Conservation (phyloP, 352 stramenopile genomes). For the Pythium sukuiense region DNA sequence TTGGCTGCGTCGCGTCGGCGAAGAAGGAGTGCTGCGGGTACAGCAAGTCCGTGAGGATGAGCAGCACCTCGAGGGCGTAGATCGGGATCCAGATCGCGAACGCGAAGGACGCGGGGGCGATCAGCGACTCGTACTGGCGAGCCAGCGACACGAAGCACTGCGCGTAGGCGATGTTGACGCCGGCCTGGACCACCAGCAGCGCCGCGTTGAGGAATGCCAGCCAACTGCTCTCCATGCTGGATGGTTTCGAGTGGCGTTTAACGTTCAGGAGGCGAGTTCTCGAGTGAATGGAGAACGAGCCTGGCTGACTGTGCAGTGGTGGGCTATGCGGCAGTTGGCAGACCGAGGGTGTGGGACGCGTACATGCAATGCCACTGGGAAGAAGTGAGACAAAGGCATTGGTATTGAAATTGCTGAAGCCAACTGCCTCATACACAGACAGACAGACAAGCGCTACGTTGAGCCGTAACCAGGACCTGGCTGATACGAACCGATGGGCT, state of each 20-base stretch:
- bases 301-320: not conserved
- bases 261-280: slow-evolving; percentile 1
- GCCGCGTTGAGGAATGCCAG: slow-evolving; percentile 60
- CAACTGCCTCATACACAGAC: slow-evolving; percentile 14
- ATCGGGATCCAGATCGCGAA: slow-evolving; percentile 68
- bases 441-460: not conserved
- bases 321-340: slow-evolving; percentile 11
- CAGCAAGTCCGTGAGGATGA: slow-evolving; percentile 69
- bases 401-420: slow-evolving; percentile 18
- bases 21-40: slow-evolving; percentile 68
- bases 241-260: not conserved
- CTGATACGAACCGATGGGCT: slow-evolving; percentile 19
- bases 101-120: slow-evolving; percentile 63
- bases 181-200: slow-evolving; percentile 58
- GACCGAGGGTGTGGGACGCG: slow-evolving; percentile 7
- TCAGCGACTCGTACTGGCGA: slow-evolving; percentile 71
- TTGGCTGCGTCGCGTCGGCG: slow-evolving; percentile 62
- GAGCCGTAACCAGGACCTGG: slow-evolving; percentile 11
- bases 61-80: slow-evolving; percentile 60
- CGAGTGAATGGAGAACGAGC: not conserved
- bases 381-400: slow-evolving; percentile 9
- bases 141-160: slow-evolving; percentile 47
- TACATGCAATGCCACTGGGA: not conserved
- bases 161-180: slow-evolving; percentile 69
- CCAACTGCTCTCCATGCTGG: slow-evolving; percentile 47